Evolutionary conservation across 1,284 basidiomycete genomes (phyloP).

Genomic region (Apiotrichum gracile): DNA sequence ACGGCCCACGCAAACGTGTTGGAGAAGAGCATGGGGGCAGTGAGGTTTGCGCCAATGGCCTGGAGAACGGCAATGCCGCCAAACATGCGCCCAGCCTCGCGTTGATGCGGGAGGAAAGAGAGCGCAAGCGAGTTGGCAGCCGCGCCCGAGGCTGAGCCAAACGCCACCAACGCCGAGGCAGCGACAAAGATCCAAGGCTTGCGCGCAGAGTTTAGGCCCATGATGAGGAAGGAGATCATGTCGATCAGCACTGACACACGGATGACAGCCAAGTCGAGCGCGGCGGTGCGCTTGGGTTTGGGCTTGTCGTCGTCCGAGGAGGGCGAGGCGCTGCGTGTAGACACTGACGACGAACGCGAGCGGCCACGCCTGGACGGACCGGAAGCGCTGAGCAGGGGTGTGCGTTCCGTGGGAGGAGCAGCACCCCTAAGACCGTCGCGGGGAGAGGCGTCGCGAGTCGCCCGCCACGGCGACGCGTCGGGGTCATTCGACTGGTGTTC

Average conservation of each 20-base stretch:
- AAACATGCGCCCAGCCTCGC: slow-evolving; percentile 42
- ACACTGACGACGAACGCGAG: slow-evolving; percentile 2
- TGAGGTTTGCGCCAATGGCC: slow-evolving; percentile 35
- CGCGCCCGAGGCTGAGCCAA: slow-evolving; percentile 34
- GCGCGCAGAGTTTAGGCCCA: slow-evolving; percentile 40
- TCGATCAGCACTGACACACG: slow-evolving; percentile 52
- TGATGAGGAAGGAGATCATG: slow-evolving; percentile 52
- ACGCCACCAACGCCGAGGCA: slow-evolving; percentile 25
- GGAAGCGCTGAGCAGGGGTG: slow-evolving; percentile 1
- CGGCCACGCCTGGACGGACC: background rate
- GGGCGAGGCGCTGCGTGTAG: background rate
- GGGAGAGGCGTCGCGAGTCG: background rate
- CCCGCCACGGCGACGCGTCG: background rate
- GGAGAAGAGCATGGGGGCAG: slow-evolving; percentile 40
- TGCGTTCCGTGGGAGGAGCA: slow-evolving; percentile 1
- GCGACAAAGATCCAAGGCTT: slow-evolving; percentile 27
- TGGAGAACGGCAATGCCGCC: slow-evolving; percentile 41
- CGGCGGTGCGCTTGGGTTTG: slow-evolving; percentile 26
- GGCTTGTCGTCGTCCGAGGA: slow-evolving; percentile 5
- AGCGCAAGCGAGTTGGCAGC: slow-evolving; percentile 44
- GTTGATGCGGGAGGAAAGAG: slow-evolving; percentile 31
- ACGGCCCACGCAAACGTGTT: slow-evolving; percentile 38
- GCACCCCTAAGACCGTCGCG: background rate
- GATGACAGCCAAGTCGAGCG: slow-evolving; percentile 40
- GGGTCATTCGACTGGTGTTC: slow-evolving; percentile 11